These are phyloP conservation scores for Rhynchospora pubera DNA, from an alignment of 176 grass and related monocot species.

Conservation along the genomic window DNA sequence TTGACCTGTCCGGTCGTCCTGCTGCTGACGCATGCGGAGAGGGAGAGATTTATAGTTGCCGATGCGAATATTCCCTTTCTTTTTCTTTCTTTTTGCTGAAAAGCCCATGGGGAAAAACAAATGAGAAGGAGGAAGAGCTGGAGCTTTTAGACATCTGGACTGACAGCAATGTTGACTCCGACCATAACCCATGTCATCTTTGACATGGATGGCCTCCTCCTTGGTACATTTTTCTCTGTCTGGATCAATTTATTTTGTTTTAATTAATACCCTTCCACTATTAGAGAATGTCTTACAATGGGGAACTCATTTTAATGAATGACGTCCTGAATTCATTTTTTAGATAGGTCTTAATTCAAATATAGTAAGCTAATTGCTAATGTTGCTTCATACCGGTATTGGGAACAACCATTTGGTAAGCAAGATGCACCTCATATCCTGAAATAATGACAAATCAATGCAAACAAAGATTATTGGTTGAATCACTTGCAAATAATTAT, in stretches of 20 bases:
- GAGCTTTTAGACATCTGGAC: background rate
- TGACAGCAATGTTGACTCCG: background rate
- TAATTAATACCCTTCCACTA: background rate
- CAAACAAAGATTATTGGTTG: background rate
- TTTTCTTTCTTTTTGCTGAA: background rate
- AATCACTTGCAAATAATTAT: too few relatives aligned
- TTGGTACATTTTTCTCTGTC: conserved; percentile 30
- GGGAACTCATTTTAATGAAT: background rate
- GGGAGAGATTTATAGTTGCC: background rate
- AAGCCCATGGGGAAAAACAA: background rate
- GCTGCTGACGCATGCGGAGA: background rate
- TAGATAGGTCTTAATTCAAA: background rate
- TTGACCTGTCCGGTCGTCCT: too few relatives aligned
- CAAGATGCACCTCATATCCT: background rate
- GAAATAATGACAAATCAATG: background rate
- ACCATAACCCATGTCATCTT: conserved; percentile 77
- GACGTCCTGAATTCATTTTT: background rate
- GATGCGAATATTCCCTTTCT: background rate
- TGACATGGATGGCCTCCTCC: conserved; percentile 88
- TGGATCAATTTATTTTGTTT: background rate
- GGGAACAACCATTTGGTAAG: background rate
- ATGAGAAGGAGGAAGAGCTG: background rate
- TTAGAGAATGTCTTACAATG: background rate
- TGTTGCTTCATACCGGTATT: background rate
- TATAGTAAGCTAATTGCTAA: background rate